phyloP scores from a whole-genome alignment of 495 filamentous ascomycete genomes.

The Thozetella sp. region DNA sequence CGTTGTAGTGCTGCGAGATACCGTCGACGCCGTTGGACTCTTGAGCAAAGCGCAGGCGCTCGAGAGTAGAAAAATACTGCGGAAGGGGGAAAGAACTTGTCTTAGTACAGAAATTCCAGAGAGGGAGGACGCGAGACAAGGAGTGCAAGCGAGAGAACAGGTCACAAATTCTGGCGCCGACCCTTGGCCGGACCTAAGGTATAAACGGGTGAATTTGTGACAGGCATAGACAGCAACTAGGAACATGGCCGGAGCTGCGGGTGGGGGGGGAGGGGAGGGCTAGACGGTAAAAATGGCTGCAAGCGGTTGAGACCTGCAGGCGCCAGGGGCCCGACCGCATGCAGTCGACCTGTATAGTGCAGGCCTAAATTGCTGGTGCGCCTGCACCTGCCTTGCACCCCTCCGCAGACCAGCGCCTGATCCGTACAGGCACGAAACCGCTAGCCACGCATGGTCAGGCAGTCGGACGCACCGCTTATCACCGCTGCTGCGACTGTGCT shows the following conservation, averaged over 20 bases:
- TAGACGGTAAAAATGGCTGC: background rate
- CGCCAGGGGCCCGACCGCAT: slow-evolving; percentile 1
- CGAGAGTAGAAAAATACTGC: slow-evolving; percentile 70
- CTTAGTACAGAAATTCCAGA: slow-evolving; percentile 15
- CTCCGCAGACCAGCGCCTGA: background rate
- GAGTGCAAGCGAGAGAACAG: slow-evolving; percentile 1
- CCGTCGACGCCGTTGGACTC: slow-evolving; percentile 35
- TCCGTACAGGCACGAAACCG: background rate
- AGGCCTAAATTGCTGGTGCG: background rate
- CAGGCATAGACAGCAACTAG: background rate
- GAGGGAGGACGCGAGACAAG: slow-evolving; percentile 6
- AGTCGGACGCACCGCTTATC: background rate
- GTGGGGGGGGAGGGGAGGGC: background rate
- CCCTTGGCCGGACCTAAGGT: background rate
- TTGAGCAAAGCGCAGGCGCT: slow-evolving; percentile 65
- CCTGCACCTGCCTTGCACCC: background rate
- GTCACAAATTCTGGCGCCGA: background rate
- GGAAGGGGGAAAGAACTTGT: slow-evolving; percentile 12
- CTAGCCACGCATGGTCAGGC: background rate
- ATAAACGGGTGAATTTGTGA: background rate
- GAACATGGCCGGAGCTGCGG: background rate
- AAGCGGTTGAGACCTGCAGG: background rate
- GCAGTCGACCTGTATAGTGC: background rate
- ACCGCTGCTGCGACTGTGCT: background rate
- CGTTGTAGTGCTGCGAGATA: slow-evolving; percentile 42